These are phyloP conservation scores for Takashimella tepidaria DNA, from an alignment of 1,284 basidiomycete species.

Conservation along the genomic window DNA sequence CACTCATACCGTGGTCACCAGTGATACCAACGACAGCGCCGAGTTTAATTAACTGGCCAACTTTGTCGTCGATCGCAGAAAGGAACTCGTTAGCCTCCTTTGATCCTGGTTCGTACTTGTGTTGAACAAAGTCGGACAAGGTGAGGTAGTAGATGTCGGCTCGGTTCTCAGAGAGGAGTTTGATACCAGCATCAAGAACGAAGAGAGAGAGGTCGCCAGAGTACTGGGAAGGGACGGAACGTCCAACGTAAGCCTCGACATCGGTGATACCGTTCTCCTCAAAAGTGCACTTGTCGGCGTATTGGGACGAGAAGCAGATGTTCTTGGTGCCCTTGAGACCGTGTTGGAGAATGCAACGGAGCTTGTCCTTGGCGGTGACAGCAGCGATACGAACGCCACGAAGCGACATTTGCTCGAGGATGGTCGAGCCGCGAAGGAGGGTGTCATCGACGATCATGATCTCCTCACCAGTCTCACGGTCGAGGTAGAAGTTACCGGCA, in stretches of 20 bases:
- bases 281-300: slow-evolving; percentile 6
- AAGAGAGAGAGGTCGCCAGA: slow-evolving; percentile 7
- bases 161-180: slow-evolving; percentile 4
- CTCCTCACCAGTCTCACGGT: slow-evolving; percentile 7
- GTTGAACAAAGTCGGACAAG: slow-evolving; percentile 8
- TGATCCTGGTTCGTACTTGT: slow-evolving; percentile 7
- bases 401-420: slow-evolving; percentile 5
- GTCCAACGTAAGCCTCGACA: slow-evolving; percentile 8
- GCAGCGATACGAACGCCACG: slow-evolving; percentile 6
- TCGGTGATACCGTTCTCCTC: slow-evolving; percentile 5
- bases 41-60: slow-evolving; percentile 5
- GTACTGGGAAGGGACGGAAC: slow-evolving; percentile 6
- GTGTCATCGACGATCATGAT: slow-evolving; percentile 6
- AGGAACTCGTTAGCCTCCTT: slow-evolving; percentile 8
- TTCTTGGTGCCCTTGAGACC: slow-evolving; percentile 1
- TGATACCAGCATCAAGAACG: slow-evolving; percentile 9
- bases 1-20: slow-evolving; percentile 9
- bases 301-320: slow-evolving; percentile 10
- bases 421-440: slow-evolving; percentile 6
- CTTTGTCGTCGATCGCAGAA: slow-evolving; percentile 2
- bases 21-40: slow-evolving; percentile 7
- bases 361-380: slow-evolving; percentile 8
- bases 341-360: slow-evolving; percentile 5
- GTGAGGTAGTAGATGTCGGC: slow-evolving; percentile 10
- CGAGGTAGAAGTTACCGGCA: slow-evolving; percentile 8